These are phyloP conservation scores for Sutorius australiensis DNA, from an alignment of 768 basidiomycete genomes.

Conservation along the genomic window DNA sequence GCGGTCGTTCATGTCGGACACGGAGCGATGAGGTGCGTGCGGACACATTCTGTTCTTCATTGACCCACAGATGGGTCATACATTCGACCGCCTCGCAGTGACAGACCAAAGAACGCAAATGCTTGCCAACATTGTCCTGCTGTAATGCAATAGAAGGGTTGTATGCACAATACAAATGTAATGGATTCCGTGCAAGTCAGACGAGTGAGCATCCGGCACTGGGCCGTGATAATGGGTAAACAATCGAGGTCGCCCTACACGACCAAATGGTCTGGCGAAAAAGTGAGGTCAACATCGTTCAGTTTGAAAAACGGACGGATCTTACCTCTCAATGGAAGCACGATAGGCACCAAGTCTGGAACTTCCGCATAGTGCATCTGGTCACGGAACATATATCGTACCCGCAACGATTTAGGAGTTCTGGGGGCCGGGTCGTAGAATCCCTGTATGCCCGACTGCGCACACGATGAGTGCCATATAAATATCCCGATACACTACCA, in stretches of 20 bases:
- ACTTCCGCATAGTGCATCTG: slow-evolving; percentile 74
- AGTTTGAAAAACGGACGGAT: slow-evolving; percentile 16
- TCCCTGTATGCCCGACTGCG: slow-evolving; percentile 72
- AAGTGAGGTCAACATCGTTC: slow-evolving; percentile 6
- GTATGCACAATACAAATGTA: slow-evolving; percentile 28
- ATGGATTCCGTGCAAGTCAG: slow-evolving; percentile 15
- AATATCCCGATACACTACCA: background rate
- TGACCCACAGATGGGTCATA: slow-evolving; percentile 6
- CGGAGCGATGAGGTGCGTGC: slow-evolving; percentile 9
- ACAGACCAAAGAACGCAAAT: slow-evolving; percentile 10
- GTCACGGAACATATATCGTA: slow-evolving; percentile 76
- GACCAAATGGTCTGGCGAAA: slow-evolving; percentile 27
- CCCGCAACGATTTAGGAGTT: slow-evolving; percentile 61
- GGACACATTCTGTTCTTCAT: slow-evolving; percentile 23
- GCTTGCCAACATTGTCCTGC: slow-evolving; percentile 7
- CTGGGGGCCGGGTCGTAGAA: slow-evolving; percentile 83
- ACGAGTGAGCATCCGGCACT: slow-evolving; percentile 5
- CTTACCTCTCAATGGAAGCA: slow-evolving; percentile 75
- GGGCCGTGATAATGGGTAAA: slow-evolving; percentile 2
- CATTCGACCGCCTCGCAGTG: slow-evolving; percentile 4
- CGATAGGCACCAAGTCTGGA: slow-evolving; percentile 61
- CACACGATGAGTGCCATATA: slow-evolving; percentile 4
- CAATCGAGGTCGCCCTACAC: slow-evolving; percentile 12
- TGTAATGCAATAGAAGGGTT: slow-evolving; percentile 20
- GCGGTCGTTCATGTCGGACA: slow-evolving; percentile 12